Evolutionary conservation across 2,329 filamentous ascomycete species (phyloP).

Genomic region (Mariannaea elegans): DNA sequence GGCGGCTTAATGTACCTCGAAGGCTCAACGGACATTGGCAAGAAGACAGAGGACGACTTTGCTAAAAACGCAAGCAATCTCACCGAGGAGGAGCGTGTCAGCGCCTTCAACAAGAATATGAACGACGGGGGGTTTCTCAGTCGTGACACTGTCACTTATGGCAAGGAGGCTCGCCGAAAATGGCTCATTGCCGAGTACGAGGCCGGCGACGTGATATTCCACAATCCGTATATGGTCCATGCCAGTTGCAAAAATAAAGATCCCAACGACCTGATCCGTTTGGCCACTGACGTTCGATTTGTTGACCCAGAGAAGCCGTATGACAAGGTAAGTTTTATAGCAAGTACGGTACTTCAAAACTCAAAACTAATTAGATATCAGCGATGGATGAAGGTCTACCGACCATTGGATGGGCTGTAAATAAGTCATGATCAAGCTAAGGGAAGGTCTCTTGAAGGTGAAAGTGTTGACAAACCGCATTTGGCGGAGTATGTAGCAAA

Average conservation of each 20-base stretch:
- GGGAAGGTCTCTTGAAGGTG: not conserved
- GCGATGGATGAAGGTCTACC: conserved; percentile 19
- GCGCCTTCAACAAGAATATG: conserved; percentile 28
- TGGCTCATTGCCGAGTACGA: conserved; percentile 28
- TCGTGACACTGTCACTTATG: conserved; percentile 21
- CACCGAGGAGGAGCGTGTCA: conserved; percentile 19
- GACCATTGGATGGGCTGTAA: conserved; percentile 13
- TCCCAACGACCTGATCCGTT: conserved; percentile 17
- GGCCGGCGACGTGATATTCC: conserved; percentile 24
- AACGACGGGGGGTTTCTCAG: conserved; percentile 25
- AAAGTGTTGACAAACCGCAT: not conserved
- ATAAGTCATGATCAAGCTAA: too few relatives aligned
- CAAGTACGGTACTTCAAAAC: not conserved
- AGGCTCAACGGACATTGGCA: conserved; percentile 21
- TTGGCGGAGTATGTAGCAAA: not conserved
- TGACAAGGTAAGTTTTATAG: conserved; percentile 5
- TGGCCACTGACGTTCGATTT: conserved; percentile 21
- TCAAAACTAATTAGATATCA: not conserved
- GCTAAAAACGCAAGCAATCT: conserved; percentile 14
- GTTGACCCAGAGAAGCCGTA: conserved; percentile 15
- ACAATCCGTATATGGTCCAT: conserved; percentile 25
- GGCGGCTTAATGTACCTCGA: conserved; percentile 18
- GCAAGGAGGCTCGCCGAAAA: conserved; percentile 18
- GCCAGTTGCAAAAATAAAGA: conserved; percentile 25
- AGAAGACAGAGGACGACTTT: conserved; percentile 25